Evolutionary conservation across 2,329 filamentous ascomycete species (phyloP).

Genomic region (Escovopsis sp.): DNA sequence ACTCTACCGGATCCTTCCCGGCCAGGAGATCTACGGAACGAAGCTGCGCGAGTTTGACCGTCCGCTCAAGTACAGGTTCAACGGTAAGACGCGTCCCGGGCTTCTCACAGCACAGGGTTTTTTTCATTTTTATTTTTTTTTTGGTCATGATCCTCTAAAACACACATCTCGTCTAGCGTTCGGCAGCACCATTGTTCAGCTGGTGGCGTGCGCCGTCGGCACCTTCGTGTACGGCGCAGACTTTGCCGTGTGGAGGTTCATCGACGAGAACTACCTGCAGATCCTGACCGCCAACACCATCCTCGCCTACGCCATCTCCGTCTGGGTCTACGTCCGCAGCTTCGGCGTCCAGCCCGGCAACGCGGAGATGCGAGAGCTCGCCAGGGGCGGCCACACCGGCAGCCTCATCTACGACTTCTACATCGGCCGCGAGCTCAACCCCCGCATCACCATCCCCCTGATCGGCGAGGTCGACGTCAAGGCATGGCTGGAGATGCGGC

Average conservation of each 20-base stretch:
- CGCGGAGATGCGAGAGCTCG: slow-evolving; percentile 56
- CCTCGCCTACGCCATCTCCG: slow-evolving; percentile 54
- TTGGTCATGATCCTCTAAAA: background rate
- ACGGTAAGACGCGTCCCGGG: slow-evolving; percentile 28
- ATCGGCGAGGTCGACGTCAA: slow-evolving; percentile 82
- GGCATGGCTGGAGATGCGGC: slow-evolving; percentile 70
- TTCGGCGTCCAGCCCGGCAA: slow-evolving; percentile 65
- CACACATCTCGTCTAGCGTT: slow-evolving; percentile 41
- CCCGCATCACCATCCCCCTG: slow-evolving; percentile 60
- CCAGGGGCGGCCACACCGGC: slow-evolving; percentile 62
- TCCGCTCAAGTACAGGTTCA: slow-evolving; percentile 65
- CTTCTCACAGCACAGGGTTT: slow-evolving; percentile 5
- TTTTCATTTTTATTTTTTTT: background rate
- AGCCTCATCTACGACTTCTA: slow-evolving; percentile 88
- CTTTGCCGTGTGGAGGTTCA: slow-evolving; percentile 77
- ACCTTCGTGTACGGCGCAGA: slow-evolving; percentile 61
- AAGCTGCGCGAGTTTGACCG: slow-evolving; percentile 49
- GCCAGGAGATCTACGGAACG: slow-evolving; percentile 51
- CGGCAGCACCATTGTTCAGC: slow-evolving; percentile 52
- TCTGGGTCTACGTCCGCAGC: slow-evolving; percentile 62
- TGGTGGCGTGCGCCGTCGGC: slow-evolving; percentile 52
- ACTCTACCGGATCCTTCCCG: slow-evolving; percentile 60
- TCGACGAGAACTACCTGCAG: slow-evolving; percentile 75
- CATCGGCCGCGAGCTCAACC: slow-evolving; percentile 90
- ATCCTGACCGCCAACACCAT: slow-evolving; percentile 69